Base-by-base conservation (phyloP, 2,329 filamentous ascomycete species). In the Ophiobolus disseminans region DNA sequence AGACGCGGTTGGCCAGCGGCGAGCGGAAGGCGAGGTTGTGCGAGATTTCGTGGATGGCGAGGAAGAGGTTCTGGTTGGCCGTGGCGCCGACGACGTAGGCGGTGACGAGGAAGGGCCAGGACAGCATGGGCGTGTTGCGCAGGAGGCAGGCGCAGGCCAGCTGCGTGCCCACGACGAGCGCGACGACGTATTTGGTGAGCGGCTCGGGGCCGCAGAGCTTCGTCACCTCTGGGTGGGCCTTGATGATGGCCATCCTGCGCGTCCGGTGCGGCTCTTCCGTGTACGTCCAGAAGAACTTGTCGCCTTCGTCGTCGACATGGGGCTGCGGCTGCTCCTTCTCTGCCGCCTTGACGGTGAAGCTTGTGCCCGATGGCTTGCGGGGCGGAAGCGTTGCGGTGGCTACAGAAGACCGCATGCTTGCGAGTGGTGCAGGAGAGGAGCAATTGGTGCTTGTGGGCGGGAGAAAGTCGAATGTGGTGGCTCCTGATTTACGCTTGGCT, bases 31-130 rank as follows among this genome's bases (percentile, higher is more conserved):
- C 94, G 55, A 99, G 81, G 72, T 99, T 99, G 78, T 99, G 94
- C 13, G 91, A 96, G 73, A 99, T 97, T 77, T 99, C 94, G 78
- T 99, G 94, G 69, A 99, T 99, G 50, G 94, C 91, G 32, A 99
- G 86, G 79, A 99, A 99, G 40, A 97, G 84, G 75, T 99, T 99
- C 80, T 99, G 94, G 80, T 97, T 99, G 45, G 93, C 87, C 0
- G 94, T 97, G 22, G 94, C 94, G 48, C 94, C 94, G 55, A 99
- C 82, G 45, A 96, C 78, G 76, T 99, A 99, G 57, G 90, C 91
- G 0, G 91, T 89, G 46, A 87, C 80, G 80, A 95, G 87, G 79
- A 95, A 97, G 57, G 81, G 85, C 83, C 86, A 89, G 50, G 90
- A 94, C 65, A 93, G 82, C 70, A 97, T 86, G 13, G 91, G 77